Evolutionary conservation across 495 filamentous ascomycete genomes (phyloP).

Genomic region (Hypoxylon lienhwacheense): DNA sequence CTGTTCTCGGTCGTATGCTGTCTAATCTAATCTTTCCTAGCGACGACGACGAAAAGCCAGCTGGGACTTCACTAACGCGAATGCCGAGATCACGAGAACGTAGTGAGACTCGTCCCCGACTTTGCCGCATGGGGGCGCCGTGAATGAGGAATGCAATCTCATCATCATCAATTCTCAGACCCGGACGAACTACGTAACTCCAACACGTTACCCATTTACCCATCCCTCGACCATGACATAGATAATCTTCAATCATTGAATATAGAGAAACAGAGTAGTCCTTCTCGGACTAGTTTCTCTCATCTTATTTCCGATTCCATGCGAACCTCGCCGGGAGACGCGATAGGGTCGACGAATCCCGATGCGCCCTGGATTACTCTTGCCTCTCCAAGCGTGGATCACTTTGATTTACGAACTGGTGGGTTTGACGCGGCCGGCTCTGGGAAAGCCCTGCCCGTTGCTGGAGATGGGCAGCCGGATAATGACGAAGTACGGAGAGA

Average conservation of each 20-base stretch:
- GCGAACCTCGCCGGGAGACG: conserved; percentile 22
- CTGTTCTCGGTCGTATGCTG: conserved; percentile 22
- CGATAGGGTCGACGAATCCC: conserved; percentile 32
- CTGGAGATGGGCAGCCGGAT: conserved; percentile 22
- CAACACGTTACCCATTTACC: conserved; percentile 4
- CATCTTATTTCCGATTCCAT: conserved; percentile 27
- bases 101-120: conserved; percentile 33
- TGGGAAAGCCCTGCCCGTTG: conserved; percentile 11
- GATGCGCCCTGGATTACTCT: conserved; percentile 30
- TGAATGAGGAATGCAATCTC: conserved; percentile 36
- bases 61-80: conserved; percentile 23
- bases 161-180: conserved; percentile 23
- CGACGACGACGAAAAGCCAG: background rate
- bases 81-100: conserved; percentile 36
- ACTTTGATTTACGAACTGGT: conserved; percentile 21
- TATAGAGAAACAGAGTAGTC: conserved; percentile 26
- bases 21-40: conserved; percentile 13
- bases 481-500: conserved; percentile 22
- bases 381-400: conserved; percentile 25
- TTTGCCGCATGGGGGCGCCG: conserved; percentile 33
- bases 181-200: conserved; percentile 25
- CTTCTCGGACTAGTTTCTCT: conserved; percentile 24
- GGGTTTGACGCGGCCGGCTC: conserved; percentile 19
- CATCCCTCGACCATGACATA: conserved; percentile 14
- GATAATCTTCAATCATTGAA: conserved; percentile 15